Evolutionary conservation across 2,329 filamentous ascomycete species (phyloP), one percentile per base, ranked within the genome.

Genomic region (Lachnellula willkommii): DNA sequence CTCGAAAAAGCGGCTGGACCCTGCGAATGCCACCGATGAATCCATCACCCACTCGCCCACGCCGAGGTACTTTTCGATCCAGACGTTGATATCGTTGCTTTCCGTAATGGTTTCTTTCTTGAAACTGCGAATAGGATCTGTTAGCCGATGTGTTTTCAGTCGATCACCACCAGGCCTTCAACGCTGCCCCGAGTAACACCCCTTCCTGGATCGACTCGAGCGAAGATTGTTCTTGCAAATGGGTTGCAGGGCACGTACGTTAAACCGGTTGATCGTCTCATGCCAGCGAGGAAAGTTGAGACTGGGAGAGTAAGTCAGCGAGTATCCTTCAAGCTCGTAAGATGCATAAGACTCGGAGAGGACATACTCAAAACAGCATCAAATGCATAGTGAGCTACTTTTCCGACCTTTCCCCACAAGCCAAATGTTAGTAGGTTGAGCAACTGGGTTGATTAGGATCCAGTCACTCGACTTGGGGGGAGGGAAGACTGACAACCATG

Each of bases 1-100:
- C 77, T 96, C 92, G 72, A 99, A 99, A 75, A 85, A 99, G 58
- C 87, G 82, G 70, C 89, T 95, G 49, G 88, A 87, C 43, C 90
- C 88, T 71, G 96, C 89, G 55, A 97, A 83, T 42, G 92, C 92
- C 35, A 97, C 90, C 32, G 91, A 95, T 77, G 95, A 89, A 73
- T 99, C 94, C 91, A 99, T 95, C 62, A 96, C 89, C 84, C 91
- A 96, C 77, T 99, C 94, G 66, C 94, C 94, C 17, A 96, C 87
- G 60, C 90, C 90, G 45, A 97, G 84, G 73, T 97, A 97, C 71
- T 88, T 93, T 69, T 93, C 88, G 64, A 97, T 84, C 91, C 92
- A 97, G 69, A 85, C 87, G 71, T 88, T 87, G 65, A 94, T 74
- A 60, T 92, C 87, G 71, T 90, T 89, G 73, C 85, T 93, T 56